Percentiles rank a stretch among this genome's conserved stretches.
Conservation (phyloP, 2,329 filamentous ascomycete genomes). For the Colletotrichum musae region DNA sequence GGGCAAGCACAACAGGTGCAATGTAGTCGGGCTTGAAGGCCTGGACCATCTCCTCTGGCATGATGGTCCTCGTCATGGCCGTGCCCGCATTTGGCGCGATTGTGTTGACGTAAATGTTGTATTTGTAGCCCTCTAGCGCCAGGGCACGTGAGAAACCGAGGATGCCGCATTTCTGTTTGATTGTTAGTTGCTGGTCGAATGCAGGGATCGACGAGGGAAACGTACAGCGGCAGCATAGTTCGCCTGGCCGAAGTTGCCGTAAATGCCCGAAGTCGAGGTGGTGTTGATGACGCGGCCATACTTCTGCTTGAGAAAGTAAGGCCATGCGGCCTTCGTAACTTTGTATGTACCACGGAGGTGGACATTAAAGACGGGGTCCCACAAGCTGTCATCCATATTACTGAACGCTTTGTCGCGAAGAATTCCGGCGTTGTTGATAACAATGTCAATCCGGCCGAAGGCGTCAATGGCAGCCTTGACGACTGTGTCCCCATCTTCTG, state of each 20-base stretch:
- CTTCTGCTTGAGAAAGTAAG: conserved; percentile 98
- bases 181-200: conserved; percentile 41
- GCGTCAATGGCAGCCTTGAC: conserved; percentile 95
- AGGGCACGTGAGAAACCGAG: conserved; percentile 95
- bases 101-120: conserved; percentile 98
- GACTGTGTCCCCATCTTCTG: conserved; percentile 91
- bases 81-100: conserved; percentile 98
- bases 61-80: conserved; percentile 91
- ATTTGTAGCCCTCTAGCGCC: conserved; percentile 92
- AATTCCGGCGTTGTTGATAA: conserved; percentile 99
- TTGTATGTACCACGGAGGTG: conserved; percentile 97
- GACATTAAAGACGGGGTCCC: conserved; percentile 93
- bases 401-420: conserved; percentile 97
- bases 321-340: conserved; percentile 97
- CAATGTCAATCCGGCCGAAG: conserved; percentile 92
- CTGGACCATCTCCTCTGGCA: conserved; percentile 98
- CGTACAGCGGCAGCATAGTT: conserved; percentile 93
- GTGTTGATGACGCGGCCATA: conserved; percentile 98
- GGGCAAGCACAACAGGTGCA: conserved; percentile 89
- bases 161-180: conserved; percentile 85
- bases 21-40: conserved; percentile 99
- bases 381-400: conserved; percentile 96
- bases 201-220: conserved; percentile 41
- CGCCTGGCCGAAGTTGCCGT: conserved; percentile 98
- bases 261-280: conserved; percentile 96